Evolutionary conservation across 257 asterid genomes (phyloP).

Genomic region (Solanum corneliomulleri): DNA sequence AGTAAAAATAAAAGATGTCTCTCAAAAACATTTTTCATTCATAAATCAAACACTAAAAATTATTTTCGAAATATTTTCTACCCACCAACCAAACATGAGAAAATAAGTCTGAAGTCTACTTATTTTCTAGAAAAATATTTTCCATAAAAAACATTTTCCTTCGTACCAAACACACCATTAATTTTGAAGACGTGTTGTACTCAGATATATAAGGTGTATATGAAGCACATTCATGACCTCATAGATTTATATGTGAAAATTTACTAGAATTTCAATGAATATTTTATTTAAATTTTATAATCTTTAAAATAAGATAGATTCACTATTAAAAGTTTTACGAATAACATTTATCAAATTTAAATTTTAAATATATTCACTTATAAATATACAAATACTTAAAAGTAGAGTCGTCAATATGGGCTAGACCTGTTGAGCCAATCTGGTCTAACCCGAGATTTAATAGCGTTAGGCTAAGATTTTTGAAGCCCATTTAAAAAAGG

Average conservation of each 20-base stretch:
- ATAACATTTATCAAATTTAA: neutral
- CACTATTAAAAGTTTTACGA: neutral
- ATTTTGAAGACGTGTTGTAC: neutral
- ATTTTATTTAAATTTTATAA: neutral
- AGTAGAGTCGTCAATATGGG: neutral
- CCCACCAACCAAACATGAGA: too few relatives aligned
- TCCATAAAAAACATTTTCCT: too few relatives aligned
- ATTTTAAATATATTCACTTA: neutral
- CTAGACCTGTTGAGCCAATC: accelerated
- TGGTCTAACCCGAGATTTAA: too few relatives aligned
- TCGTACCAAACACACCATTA: too few relatives aligned
- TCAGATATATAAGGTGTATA: neutral
- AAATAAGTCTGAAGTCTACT: too few relatives aligned
- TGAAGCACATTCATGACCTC: neutral
- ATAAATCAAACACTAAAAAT: too few relatives aligned
- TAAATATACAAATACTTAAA: neutral
- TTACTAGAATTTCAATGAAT: neutral
- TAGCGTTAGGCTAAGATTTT: too few relatives aligned
- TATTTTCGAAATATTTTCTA: too few relatives aligned
- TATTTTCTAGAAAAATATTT: too few relatives aligned
- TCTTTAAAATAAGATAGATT: neutral
- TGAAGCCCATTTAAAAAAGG: accelerated
- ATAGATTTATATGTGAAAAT: neutral
- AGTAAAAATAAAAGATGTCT: too few relatives aligned
- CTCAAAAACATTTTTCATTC: too few relatives aligned